Evolutionary conservation across 805 yeast species (phyloP).

Genomic region (Komagataella pseudopastoris): DNA sequence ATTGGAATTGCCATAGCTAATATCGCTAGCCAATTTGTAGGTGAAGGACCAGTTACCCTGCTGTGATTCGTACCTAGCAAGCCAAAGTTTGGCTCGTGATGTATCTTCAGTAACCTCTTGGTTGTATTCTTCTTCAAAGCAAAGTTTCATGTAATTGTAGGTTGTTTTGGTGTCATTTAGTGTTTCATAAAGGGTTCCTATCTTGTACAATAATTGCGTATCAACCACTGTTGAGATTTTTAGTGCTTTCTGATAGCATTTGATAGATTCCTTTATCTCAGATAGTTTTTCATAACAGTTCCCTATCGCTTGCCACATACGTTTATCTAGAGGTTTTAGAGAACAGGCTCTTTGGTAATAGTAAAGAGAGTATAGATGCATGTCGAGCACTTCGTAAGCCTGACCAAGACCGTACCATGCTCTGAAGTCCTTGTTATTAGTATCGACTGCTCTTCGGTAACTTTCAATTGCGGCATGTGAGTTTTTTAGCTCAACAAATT

Average conservation of each 20-base stretch:
- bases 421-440: slow-evolving; percentile 76
- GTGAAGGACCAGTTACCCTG: slow-evolving; percentile 52
- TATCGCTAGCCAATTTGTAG: slow-evolving; percentile 56
- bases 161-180: slow-evolving; percentile 40
- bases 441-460: slow-evolving; percentile 85
- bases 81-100: slow-evolving; percentile 74
- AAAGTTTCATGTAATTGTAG: slow-evolving; percentile 47
- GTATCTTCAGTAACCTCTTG: slow-evolving; percentile 65
- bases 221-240: slow-evolving; percentile 31
- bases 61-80: slow-evolving; percentile 55
- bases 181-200: slow-evolving; percentile 57
- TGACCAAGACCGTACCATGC: slow-evolving; percentile 99
- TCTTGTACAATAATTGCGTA: slow-evolving; percentile 35
- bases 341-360: slow-evolving; percentile 88
- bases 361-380: slow-evolving; percentile 85
- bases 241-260: slow-evolving; percentile 70
- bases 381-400: slow-evolving; percentile 92
- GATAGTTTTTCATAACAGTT: slow-evolving; percentile 75
- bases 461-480: slow-evolving; percentile 97
- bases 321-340: slow-evolving; percentile 73
- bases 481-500: slow-evolving; percentile 89
- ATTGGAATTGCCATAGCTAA: slow-evolving; percentile 63
- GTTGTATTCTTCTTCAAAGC: slow-evolving; percentile 49
- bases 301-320: slow-evolving; percentile 96
- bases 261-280: slow-evolving; percentile 59